A percentile compares a stretch with the other conserved stretches of the same genome.
phyloP scores from a whole-genome alignment of 371 early-diverging fungal genomes.

The Lichtheimia ramosa region DNA sequence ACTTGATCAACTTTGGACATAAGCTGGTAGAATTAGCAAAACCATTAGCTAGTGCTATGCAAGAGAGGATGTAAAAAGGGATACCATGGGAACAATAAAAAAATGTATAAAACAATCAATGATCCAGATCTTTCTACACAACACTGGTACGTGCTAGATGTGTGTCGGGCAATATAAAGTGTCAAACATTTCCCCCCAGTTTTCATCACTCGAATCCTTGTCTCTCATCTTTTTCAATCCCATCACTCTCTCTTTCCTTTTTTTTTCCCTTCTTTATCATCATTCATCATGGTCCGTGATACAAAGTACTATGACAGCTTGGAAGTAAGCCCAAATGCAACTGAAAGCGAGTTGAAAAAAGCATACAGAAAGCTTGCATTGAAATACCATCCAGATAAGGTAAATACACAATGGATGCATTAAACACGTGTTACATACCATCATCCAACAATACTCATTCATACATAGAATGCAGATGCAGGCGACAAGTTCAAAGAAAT shows the following conservation, averaged over 20 bases:
- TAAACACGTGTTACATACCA: neutral
- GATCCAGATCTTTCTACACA: no score
- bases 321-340: constrained; percentile 79
- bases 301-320: constrained; percentile 93
- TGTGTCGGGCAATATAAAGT: neutral
- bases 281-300: constrained; percentile 67
- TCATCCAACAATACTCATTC: neutral
- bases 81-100: constrained; percentile 3
- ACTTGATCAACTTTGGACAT: constrained; percentile 34
- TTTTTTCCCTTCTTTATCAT: neutral
- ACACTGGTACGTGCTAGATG: no score
- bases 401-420: constrained; percentile 25
- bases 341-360: constrained; percentile 86
- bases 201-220: neutral
- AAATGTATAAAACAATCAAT: neutral
- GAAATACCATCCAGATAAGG: constrained; percentile 96
- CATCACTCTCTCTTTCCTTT: constrained; percentile 3
- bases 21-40: constrained; percentile 25
- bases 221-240: neutral
- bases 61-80: constrained; percentile 15
- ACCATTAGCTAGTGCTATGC: constrained; percentile 31
- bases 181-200: neutral
- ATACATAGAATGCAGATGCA: constrained; percentile 79
- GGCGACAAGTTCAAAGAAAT: constrained; percentile 93
- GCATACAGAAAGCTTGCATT: constrained; percentile 92